Evolutionary conservation across 2,329 filamentous ascomycete species (phyloP), one percentile per base, ranked within the genome.

Genomic region (Beauveria varroae): DNA sequence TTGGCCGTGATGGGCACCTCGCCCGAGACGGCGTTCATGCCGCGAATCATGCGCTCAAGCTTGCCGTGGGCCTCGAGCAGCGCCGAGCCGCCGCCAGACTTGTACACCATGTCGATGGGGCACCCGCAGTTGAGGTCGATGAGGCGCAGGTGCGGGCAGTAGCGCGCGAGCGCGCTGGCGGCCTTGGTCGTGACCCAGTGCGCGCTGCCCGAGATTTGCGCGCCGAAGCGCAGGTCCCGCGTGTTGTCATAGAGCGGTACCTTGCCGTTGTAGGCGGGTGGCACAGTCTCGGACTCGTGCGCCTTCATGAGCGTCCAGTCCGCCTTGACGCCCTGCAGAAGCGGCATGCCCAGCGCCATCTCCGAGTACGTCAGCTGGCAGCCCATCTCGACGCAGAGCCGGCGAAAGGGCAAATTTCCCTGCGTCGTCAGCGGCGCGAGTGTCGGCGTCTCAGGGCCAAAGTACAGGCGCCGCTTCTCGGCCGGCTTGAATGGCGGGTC

Each of bases 51-150:
- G 74, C 93, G 93, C 74, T 97, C 93, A 55, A 99, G 78, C 75
- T 97, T 98, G 62, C 86, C 86, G 34, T 85, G 90, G 59, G 87
- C 82, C 69, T 99, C 95, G n/a, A 99, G 86, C 18, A 99, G 84
- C 1, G 91, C 93, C 22, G 93, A 96, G 4, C 95, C 95, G 46
- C 90, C 91, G 56, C 95, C 95, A 51, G 88, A 83, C 68, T 92
- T 87, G 79, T 86, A 98, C 57, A 99, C 88, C 67, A 97, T 85
- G 71, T 99, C 95, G 70, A 99, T 97, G 4, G 95, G 95, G 71
- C 95, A 99, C 50, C 95, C 95, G 69, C 93, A 98, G 78, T 99
- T 99, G 67, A 99, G 80, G 70, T 99, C 95, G 65, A 99, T 90
- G 44, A 96, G 86, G 41, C 95, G 90, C 22, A 99, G 82, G 68